Evolutionary conservation across 768 basidiomycete genomes (phyloP), one percentile per base, ranked within the genome.

Genomic region (Pleurotus giganteus): DNA sequence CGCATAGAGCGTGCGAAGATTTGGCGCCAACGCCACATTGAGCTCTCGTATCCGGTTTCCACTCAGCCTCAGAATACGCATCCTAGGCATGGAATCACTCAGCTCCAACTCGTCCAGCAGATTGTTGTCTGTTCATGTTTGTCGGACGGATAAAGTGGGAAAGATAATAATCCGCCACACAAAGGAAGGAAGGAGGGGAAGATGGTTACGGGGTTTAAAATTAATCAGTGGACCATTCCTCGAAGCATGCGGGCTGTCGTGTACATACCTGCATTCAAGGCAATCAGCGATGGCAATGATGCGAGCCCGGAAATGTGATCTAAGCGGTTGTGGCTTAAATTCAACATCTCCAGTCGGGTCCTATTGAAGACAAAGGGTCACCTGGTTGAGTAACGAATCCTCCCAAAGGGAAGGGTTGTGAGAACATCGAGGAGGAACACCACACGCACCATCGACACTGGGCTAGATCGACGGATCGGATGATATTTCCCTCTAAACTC

Each of bases 1-100:
- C 69, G 90, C 84, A 69, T 97, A 98, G 12, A 99, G 81, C 66
- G 91, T 96, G 60, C 94, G 84, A 63, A 98, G 71, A 68, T 84
- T 86, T 2, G 82, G 74, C 66, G 90, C 82, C 31, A 75, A 70
- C 29, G 77, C 77, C 60, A 80, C 79, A 63, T 92, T 78, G 54
- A 99, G 76, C 55, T 73, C 67, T 47, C 77, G 70, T 60, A 99
- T 70, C 34, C 83, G 79, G 72, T 99, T 99, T 65, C 84, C 82
- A 75, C 89, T 94, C 49, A 88, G 74, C 28, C 92, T 87, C 50
- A 98, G 81, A 45, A 92, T 86, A n/a, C 91, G 85, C 60, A 99
- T 70, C 60, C 80, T 82, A 28, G 79, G 70, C 81, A 94, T 83
- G 37, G 73, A 49, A 54, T 76, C 77, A 56, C 77, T 78, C 42